Conservation (phyloP, 1,139 yeast genomes). For the Sugiyamaella sp. region DNA sequence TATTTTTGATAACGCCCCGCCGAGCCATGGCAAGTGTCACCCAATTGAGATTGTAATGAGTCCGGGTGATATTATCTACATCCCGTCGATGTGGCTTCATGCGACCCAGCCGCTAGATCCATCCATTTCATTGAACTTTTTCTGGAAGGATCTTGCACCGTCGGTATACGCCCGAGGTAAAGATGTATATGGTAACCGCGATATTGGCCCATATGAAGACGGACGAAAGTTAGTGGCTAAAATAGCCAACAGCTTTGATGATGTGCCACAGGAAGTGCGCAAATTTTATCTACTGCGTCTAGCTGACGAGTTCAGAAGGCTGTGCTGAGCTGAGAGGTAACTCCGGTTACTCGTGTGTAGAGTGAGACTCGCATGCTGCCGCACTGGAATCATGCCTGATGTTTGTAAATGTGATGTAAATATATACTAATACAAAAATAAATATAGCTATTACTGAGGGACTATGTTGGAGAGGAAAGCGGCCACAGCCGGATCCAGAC, state of each 20-base stretch:
- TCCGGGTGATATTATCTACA: constrained; percentile 45
- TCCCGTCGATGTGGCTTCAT: constrained; percentile 47
- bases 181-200: constrained; percentile 46
- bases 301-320: constrained; percentile 33
- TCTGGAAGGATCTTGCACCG: constrained; percentile 42
- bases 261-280: constrained; percentile 35
- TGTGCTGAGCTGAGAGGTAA: constrained; percentile 1
- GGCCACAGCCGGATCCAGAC: constrained; percentile 41
- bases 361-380: constrained; percentile 2
- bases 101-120: constrained; percentile 42
- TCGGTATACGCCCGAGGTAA: constrained; percentile 39
- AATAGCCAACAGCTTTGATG: constrained; percentile 33
- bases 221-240: constrained; percentile 37
- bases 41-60: constrained; percentile 41
- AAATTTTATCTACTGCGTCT: constrained; percentile 38
- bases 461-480: constrained; percentile 35
- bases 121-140: constrained; percentile 42
- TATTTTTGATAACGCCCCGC: constrained; percentile 34
- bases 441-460: constrained; percentile 7
- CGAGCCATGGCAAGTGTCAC: constrained; percentile 27
- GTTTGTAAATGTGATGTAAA: constrained; percentile 5
- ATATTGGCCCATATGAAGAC: constrained; percentile 41
- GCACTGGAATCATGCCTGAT: not conserved
- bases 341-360: not conserved
- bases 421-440: constrained; percentile 16